These are phyloP conservation scores for Pseudonitzschia multiseries DNA, from an alignment of 108 stramenopile genomes.

Conservation along the genomic window DNA sequence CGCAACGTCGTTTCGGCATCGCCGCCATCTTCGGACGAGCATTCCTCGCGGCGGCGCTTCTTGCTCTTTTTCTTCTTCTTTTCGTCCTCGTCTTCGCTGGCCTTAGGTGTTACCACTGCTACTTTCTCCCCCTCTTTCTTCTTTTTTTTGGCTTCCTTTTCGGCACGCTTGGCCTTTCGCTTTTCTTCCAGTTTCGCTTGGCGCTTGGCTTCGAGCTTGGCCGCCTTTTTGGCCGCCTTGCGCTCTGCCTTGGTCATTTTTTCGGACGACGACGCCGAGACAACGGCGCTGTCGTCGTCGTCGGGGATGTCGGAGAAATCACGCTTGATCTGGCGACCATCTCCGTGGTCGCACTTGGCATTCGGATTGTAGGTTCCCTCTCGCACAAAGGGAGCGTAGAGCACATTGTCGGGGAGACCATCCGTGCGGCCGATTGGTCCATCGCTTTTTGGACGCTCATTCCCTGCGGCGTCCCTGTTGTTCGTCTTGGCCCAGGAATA, in stretches of 20 bases:
- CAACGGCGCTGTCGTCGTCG: slow-evolving; percentile 25
- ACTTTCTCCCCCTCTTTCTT: slow-evolving; percentile 1
- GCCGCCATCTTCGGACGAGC: background rate
- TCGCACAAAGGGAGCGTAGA: slow-evolving; percentile 75
- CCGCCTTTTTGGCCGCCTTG: slow-evolving; percentile 51
- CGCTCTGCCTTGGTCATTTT: slow-evolving; percentile 21
- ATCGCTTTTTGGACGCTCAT: slow-evolving; percentile 23
- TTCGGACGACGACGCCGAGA: slow-evolving; percentile 7
- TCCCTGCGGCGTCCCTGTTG: slow-evolving; percentile 18
- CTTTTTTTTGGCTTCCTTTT: slow-evolving; percentile 9
- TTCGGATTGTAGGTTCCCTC: slow-evolving; percentile 68
- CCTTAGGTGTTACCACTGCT: background rate
- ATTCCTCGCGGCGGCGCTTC: slow-evolving; percentile 3
- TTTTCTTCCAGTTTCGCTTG: slow-evolving; percentile 69
- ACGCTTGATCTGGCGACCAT: slow-evolving; percentile 78
- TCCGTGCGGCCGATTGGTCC: slow-evolving; percentile 41
- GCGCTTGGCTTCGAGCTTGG: slow-evolving; percentile 70
- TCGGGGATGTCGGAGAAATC: slow-evolving; percentile 66
- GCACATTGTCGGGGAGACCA: slow-evolving; percentile 78
- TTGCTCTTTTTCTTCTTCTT: slow-evolving; percentile 8
- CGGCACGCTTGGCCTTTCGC: slow-evolving; percentile 45
- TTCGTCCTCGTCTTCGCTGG: background rate
- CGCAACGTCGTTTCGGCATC: background rate
- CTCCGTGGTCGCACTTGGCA: slow-evolving; percentile 42
- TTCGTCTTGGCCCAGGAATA: slow-evolving; percentile 55